Evolutionary conservation across 257 asterid genomes (phyloP).

Genomic region (Gentiana straminea): DNA sequence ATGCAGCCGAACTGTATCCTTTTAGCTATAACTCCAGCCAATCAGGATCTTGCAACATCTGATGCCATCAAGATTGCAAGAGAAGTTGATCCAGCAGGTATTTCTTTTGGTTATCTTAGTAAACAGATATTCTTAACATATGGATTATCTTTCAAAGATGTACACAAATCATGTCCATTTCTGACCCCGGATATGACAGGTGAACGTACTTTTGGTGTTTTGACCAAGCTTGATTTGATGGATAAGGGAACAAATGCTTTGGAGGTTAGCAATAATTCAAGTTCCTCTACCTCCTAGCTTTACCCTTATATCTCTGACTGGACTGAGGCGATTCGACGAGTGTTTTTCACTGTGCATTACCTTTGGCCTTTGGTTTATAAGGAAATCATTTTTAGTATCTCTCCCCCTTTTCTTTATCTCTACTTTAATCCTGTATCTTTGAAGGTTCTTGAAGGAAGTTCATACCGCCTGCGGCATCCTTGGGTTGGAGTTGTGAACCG

Average conservation of each 20-base stretch:
- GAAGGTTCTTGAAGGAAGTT: slow-evolving; percentile 42
- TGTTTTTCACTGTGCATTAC: too few species aligned
- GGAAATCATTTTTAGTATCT: too few species aligned
- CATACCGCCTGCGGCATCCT: slow-evolving; percentile 29
- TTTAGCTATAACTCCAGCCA: slow-evolving; percentile 41
- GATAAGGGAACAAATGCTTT: slow-evolving; percentile 42
- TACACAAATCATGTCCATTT: background rate
- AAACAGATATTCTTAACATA: background rate
- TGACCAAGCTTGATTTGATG: slow-evolving; percentile 42
- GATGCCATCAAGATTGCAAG: slow-evolving; percentile 38
- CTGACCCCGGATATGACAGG: slow-evolving; percentile 16
- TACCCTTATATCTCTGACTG: too few species aligned
- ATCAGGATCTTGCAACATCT: slow-evolving; percentile 44
- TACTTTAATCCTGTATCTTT: background rate
- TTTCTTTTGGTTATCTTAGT: background rate
- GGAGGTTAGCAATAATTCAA: slow-evolving; percentile 20
- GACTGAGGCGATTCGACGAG: too few species aligned
- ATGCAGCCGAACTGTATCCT: slow-evolving; percentile 36
- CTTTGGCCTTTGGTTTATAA: too few species aligned
- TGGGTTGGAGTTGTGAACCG: slow-evolving; percentile 47
- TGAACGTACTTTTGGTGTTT: slow-evolving; percentile 35
- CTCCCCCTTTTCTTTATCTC: too few species aligned
- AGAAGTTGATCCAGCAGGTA: slow-evolving; percentile 42
- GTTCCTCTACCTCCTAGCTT: too few species aligned
- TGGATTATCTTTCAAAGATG: background rate